Percentiles rank a stretch among this genome's conserved stretches.
Conservation (phyloP, 2,329 filamentous ascomycete genomes). For the Penicillium griseofulvum region DNA sequence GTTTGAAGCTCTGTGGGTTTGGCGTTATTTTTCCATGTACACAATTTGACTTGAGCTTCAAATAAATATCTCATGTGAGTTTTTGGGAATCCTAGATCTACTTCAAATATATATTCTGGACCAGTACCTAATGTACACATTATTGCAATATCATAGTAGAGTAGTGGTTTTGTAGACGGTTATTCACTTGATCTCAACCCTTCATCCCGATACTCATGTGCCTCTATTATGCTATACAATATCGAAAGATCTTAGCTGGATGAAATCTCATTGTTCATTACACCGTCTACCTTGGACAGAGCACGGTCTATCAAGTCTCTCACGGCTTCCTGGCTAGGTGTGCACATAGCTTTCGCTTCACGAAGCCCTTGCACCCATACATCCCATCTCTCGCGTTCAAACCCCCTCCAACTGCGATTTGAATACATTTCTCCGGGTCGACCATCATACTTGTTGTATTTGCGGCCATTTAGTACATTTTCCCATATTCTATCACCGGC, state of each 20-base stretch:
- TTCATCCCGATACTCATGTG: background rate
- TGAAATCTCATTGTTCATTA: background rate
- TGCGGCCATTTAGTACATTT: constrained; percentile 1
- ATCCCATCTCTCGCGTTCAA: constrained; percentile 5
- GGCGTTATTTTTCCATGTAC: background rate
- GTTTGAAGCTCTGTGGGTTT: background rate
- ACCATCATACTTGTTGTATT: constrained; percentile 6
- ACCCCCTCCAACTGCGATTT: background rate
- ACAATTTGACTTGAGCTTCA: background rate
- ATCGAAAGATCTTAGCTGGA: background rate
- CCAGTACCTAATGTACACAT: background rate
- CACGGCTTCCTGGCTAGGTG: background rate
- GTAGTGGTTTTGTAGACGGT: background rate
- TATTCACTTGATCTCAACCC: background rate
- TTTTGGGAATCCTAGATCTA: background rate
- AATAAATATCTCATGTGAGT: constrained; percentile 2
- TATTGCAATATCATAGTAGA: background rate
- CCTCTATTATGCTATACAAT: background rate
- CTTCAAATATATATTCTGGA: background rate
- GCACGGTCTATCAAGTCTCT: constrained; percentile 1
- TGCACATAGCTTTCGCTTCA: background rate
- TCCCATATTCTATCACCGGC: constrained; percentile 6
- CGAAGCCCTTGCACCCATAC: background rate
- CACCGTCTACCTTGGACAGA: background rate
- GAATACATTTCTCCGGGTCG: background rate